Evolutionary conservation across 192 early-diverging fungal genomes (phyloP).

Genomic region (Linnemannia hyalina): DNA sequence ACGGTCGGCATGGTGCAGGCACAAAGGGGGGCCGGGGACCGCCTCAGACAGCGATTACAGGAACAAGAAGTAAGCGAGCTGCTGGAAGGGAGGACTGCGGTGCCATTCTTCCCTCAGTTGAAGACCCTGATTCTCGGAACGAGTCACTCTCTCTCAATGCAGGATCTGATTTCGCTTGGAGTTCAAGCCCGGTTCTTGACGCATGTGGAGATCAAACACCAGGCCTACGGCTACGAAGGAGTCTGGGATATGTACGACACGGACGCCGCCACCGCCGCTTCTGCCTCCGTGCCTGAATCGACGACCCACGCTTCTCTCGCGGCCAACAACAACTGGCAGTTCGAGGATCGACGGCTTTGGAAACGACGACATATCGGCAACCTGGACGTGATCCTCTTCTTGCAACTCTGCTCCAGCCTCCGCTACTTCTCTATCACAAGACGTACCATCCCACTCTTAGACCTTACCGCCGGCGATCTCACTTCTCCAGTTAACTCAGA

Average conservation of each 20-base stretch:
- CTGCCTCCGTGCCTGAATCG: neutral
- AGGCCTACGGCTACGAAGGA: neutral
- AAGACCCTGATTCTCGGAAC: neutral
- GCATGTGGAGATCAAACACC: neutral
- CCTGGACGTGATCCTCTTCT: neutral
- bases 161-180: neutral
- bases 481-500: no score
- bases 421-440: neutral
- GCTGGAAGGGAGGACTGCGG: neutral
- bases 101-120: neutral
- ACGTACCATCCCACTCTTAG: neutral
- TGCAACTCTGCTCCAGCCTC: neutral
- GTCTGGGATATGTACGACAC: neutral
- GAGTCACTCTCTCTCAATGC: neutral
- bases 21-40: neutral
- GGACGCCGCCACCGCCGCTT: neutral
- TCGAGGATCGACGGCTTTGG: neutral
- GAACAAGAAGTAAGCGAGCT: neutral
- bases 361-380: neutral
- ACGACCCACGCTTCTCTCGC: no score
- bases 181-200: neutral
- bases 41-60: neutral
- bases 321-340: neutral
- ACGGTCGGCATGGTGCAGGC: no score
- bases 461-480: neutral